Conservation (phyloP, 2,329 filamentous ascomycete genomes). For the Alternaria sp. region DNA sequence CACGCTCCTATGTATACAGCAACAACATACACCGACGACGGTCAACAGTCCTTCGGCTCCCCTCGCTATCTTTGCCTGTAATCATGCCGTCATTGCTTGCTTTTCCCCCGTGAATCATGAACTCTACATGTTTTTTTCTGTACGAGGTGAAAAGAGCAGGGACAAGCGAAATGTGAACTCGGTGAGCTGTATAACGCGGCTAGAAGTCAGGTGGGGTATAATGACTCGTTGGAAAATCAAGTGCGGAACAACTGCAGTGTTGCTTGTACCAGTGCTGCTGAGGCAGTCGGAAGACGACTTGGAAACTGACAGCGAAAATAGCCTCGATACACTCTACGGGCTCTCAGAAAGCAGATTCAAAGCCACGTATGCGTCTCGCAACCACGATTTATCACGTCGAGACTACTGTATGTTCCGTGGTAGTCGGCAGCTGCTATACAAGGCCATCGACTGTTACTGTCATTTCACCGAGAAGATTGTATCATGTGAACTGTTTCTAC, state of each 20-base stretch:
- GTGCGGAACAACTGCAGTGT: not conserved
- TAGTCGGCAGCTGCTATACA: conserved; percentile 26
- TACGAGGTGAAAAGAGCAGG: not conserved
- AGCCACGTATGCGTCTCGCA: conserved; percentile 12
- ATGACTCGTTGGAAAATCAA: not conserved
- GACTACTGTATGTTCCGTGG: conserved; percentile 30
- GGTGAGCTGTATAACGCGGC: not conserved
- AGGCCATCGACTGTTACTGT: conserved; percentile 8
- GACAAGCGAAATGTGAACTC: not conserved
- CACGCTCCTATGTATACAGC: not conserved
- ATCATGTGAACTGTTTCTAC: too few species aligned
- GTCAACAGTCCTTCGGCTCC: not conserved
- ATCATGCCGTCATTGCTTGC: not conserved
- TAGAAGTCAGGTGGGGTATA: not conserved
- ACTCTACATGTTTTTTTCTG: not conserved
- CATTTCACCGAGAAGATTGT: too few species aligned
- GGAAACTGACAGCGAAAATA: too few species aligned
- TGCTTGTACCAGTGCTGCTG: too few species aligned
- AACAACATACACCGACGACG: not conserved
- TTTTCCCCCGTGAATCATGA: not conserved
- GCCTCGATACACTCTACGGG: conserved; percentile 8
- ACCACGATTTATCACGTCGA: conserved; percentile 12
- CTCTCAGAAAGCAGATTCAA: conserved; percentile 20
- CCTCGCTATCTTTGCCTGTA: not conserved
- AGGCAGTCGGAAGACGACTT: not conserved